Evolutionary conservation across 2,329 filamentous ascomycete species (phyloP).

Genomic region (Colletotrichum siamense): DNA sequence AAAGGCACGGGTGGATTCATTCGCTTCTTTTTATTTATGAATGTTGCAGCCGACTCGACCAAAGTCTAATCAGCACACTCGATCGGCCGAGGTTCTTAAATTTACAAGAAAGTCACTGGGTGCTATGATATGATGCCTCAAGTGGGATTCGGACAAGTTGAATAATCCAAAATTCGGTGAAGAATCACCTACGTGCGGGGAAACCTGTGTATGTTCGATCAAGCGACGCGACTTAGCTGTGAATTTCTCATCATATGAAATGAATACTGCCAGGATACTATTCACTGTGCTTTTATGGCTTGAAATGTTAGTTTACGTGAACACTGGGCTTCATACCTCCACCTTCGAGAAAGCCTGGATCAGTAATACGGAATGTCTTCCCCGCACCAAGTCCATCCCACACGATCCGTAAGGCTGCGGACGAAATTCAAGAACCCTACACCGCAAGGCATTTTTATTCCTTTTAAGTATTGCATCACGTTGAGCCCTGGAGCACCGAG

Average conservation of each 20-base stretch:
- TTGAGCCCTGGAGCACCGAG: background rate
- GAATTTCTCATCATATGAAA: background rate
- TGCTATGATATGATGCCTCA: background rate
- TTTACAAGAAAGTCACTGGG: background rate
- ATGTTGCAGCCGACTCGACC: background rate
- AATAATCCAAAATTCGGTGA: background rate
- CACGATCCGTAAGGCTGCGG: background rate
- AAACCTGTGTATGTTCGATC: background rate
- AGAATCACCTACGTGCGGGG: fast-evolving
- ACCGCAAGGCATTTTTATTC: background rate
- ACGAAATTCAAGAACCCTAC: background rate
- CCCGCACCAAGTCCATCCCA: background rate
- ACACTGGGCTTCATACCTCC: background rate
- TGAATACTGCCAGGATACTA: background rate
- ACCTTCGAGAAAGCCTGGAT: background rate
- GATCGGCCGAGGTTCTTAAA: background rate
- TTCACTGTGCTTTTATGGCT: background rate
- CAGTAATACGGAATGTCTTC: background rate
- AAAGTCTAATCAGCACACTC: background rate
- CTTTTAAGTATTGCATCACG: background rate
- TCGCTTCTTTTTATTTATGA: background rate
- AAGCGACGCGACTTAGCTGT: fast-evolving
- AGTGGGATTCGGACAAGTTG: background rate
- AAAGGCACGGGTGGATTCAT: background rate
- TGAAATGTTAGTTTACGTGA: background rate